Conservation (phyloP, 306 rosid genomes). For the Vigna angularis region DNA sequence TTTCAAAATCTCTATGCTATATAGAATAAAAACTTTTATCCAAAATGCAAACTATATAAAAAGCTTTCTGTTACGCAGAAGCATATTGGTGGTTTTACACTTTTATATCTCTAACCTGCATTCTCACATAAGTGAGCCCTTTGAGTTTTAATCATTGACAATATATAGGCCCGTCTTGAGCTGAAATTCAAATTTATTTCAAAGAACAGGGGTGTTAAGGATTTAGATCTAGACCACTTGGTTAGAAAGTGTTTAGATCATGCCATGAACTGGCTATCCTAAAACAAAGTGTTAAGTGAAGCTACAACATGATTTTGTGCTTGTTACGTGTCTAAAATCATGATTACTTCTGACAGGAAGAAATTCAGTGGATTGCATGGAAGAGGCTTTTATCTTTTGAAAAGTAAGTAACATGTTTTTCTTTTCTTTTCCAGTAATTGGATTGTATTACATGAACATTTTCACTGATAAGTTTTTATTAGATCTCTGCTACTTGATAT, state of each 20-base stretch:
- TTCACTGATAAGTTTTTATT: conserved; percentile 1
- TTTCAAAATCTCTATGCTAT: not conserved
- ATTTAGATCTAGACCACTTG: conserved; percentile 2
- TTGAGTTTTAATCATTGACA: not conserved
- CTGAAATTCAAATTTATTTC: conserved; percentile 10
- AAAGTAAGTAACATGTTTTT: conserved; percentile 64
- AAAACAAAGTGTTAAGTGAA: conserved; percentile 5
- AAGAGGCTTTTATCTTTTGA: conserved; percentile 84
- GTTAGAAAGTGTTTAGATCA: conserved; percentile 3
- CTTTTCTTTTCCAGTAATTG: conserved; percentile 10
- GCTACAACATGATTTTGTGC: not conserved
- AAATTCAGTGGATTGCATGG: conserved; percentile 92
- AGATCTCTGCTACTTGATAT: conserved; percentile 25
- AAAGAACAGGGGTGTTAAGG: not conserved
- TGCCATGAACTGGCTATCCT: not conserved
- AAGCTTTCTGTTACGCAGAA: not conserved
- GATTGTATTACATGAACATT: not conserved
- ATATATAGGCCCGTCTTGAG: not conserved
- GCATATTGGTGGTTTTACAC: not conserved
- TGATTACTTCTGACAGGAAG: conserved; percentile 72
- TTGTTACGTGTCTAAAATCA: conserved; percentile 4
- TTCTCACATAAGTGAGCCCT: not conserved
- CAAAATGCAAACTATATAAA: not conserved
- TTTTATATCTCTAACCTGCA: not conserved
- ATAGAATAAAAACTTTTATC: not conserved